These are phyloP conservation scores for Gremmenia infestans DNA, from an alignment of 2,329 filamentous ascomycete species.

Conservation along the genomic window DNA sequence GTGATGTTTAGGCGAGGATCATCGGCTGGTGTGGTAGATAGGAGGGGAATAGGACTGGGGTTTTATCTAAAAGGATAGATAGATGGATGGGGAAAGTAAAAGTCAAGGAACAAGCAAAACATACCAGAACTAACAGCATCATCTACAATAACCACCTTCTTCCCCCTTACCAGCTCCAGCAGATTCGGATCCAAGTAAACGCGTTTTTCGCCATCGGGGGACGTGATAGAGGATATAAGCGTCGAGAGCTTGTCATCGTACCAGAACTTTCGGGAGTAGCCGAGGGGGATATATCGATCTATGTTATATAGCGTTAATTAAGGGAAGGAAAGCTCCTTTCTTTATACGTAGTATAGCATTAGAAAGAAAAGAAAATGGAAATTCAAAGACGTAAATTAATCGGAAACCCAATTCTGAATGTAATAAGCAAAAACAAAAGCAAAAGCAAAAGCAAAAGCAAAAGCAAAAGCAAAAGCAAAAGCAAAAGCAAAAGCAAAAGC, in stretches of 20 bases:
- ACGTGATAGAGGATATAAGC: slow-evolving; percentile 25
- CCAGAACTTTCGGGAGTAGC: slow-evolving; percentile 30
- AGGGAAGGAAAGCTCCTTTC: background rate
- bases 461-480: too few relatives aligned
- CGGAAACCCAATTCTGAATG: too few relatives aligned
- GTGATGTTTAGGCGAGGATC: too few relatives aligned
- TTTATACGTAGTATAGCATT: background rate
- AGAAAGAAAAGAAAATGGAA: background rate
- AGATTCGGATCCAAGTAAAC: slow-evolving; percentile 26
- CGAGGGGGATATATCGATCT: slow-evolving; percentile 19
- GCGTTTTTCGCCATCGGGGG: slow-evolving; percentile 18
- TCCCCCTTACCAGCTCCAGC: slow-evolving; percentile 18
- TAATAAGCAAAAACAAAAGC: too few relatives aligned
- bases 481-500: too few relatives aligned
- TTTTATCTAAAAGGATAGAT: background rate
- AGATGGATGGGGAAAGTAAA: background rate
- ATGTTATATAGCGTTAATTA: slow-evolving; percentile 13
- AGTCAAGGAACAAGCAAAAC: background rate
- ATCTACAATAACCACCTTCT: slow-evolving; percentile 23
- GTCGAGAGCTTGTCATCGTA: slow-evolving; percentile 23
- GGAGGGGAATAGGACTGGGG: too few relatives aligned
- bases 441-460: too few relatives aligned
- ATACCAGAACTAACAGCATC: slow-evolving; percentile 26
- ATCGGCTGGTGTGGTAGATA: too few relatives aligned
- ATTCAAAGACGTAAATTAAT: too few relatives aligned